These are phyloP conservation scores for Hypocreales sp. DNA, from an alignment of 2,329 filamentous ascomycete genomes.

Conservation along the genomic window DNA sequence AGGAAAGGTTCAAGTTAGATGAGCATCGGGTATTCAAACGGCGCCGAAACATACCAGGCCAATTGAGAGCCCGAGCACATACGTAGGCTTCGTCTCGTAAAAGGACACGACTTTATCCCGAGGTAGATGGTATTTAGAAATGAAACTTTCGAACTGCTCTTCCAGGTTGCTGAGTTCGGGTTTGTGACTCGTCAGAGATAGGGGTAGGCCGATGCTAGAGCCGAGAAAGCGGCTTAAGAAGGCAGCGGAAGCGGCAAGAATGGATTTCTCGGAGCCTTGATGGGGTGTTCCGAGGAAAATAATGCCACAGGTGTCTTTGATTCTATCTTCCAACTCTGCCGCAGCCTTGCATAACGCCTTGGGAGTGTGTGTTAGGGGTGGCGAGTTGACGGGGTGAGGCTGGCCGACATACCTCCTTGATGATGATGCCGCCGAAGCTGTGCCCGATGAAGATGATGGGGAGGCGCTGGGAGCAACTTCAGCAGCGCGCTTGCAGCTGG, in stretches of 20 bases:
- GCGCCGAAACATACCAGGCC: constrained; percentile 4
- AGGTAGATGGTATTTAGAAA: constrained; percentile 1
- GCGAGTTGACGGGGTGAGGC: too few relatives aligned
- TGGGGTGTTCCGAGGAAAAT: constrained; percentile 8
- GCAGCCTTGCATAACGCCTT: constrained; percentile 2
- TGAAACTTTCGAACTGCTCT: background rate
- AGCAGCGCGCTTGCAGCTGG: too few relatives aligned
- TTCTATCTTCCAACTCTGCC: constrained; percentile 2
- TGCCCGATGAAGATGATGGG: constrained; percentile 9
- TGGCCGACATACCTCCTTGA: constrained; percentile 6
- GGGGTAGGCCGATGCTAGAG: constrained; percentile 4
- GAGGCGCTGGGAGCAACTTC: constrained; percentile 4
- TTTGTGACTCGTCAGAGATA: constrained; percentile 2
- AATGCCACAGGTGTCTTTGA: constrained; percentile 5
- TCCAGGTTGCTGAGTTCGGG: constrained; percentile 2
- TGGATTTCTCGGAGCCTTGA: constrained; percentile 4
- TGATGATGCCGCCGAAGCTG: constrained; percentile 9
- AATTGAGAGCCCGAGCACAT: constrained; percentile 3
- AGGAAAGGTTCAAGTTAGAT: background rate
- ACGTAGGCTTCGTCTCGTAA: constrained; percentile 7
- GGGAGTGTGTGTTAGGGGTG: background rate
- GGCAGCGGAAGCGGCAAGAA: constrained; percentile 1
- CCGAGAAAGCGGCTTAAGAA: constrained; percentile 4
- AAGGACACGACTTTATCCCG: constrained; percentile 4
- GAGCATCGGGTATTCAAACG: background rate